Evolutionary conservation across 2,329 filamentous ascomycete genomes (phyloP).

Genomic region (Chaetomium strumarium): DNA sequence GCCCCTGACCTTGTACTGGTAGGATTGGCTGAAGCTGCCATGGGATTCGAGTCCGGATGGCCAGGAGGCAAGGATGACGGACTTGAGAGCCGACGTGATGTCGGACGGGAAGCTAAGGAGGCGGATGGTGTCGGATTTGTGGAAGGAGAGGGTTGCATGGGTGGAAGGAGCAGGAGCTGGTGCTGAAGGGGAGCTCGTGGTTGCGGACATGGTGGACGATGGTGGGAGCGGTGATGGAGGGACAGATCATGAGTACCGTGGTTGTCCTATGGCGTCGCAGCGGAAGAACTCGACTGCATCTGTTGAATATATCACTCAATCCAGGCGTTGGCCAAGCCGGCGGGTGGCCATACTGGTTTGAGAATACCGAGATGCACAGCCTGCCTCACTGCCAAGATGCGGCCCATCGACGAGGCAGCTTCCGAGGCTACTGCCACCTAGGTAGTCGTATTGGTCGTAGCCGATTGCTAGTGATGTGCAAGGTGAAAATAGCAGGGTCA

Average conservation of each 20-base stretch:
- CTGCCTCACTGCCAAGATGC: no score
- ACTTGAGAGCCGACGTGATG: conserved; percentile 14
- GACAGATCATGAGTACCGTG: background rate
- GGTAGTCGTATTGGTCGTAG: no score
- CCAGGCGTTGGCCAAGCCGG: no score
- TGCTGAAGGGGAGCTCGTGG: background rate
- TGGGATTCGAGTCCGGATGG: conserved; percentile 21
- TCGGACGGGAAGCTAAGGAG: conserved; percentile 23
- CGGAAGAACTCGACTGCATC: background rate
- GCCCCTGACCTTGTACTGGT: conserved; percentile 23
- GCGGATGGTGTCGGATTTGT: conserved; percentile 22
- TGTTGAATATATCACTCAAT: no score
- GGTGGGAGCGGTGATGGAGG: background rate
- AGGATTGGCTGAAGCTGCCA: conserved; percentile 8
- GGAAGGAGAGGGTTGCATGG: conserved; percentile 23
- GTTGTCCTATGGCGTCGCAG: background rate
- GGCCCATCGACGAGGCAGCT: no score
- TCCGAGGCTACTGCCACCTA: no score
- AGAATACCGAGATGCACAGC: no score
- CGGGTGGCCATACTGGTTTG: no score
- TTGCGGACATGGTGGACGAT: background rate
- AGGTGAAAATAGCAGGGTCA: no score
- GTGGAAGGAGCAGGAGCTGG: background rate
- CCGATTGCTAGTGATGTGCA: no score
- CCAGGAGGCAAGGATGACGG: conserved; percentile 23